Conservation (phyloP, 1,284 basidiomycete genomes). For the Boletus sp. region DNA sequence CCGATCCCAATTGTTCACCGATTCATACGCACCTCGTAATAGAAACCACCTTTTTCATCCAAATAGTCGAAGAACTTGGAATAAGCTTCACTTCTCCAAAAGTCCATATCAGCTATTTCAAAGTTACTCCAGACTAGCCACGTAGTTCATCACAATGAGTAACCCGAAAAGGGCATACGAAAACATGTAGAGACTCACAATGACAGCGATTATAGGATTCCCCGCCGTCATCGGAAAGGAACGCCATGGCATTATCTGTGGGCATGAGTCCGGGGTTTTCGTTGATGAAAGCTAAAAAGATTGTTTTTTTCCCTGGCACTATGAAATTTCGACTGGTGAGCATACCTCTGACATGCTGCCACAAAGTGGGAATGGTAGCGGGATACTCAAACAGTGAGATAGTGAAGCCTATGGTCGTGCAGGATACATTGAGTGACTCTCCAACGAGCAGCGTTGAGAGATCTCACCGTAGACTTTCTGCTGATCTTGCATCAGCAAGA, state of each 20-base stretch:
- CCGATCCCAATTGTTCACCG: not conserved
- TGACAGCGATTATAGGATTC: constrained; percentile 83
- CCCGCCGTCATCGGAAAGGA: constrained; percentile 80
- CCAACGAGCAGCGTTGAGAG: not conserved
- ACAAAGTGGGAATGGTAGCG: constrained; percentile 83
- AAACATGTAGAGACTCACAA: constrained; percentile 48
- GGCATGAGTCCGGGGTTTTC: constrained; percentile 64
- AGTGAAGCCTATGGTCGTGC: constrained; percentile 62
- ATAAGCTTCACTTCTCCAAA: constrained; percentile 84
- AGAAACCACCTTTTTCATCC: constrained; percentile 86
- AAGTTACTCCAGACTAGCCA: constrained; percentile 83
- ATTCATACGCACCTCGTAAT: constrained; percentile 61
- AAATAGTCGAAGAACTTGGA: constrained; percentile 82
- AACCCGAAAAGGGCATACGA: not conserved
- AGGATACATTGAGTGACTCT: not conserved
- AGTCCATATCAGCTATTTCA: constrained; percentile 80
- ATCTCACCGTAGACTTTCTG: constrained; percentile 75
- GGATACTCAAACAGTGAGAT: constrained; percentile 83
- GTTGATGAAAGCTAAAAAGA: constrained; percentile 67
- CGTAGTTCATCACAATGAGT: not conserved
- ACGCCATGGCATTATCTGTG: constrained; percentile 73
- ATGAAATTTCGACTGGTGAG: constrained; percentile 1
- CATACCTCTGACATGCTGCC: constrained; percentile 69
- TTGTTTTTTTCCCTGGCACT: not conserved
- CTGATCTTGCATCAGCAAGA: constrained; percentile 84